Conservation (phyloP, 305 asterid species). For the Salvia sclarea region DNA sequence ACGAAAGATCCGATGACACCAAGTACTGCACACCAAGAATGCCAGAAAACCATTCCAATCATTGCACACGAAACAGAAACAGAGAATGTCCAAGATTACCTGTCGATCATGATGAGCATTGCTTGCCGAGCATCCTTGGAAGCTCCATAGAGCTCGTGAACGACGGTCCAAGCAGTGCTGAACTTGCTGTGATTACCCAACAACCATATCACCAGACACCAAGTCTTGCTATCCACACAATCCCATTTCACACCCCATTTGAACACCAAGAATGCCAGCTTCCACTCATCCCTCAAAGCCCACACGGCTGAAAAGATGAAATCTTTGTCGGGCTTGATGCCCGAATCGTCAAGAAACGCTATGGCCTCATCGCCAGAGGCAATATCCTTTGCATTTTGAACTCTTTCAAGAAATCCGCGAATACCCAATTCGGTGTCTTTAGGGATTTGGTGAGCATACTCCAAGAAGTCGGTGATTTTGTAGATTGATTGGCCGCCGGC, state of each 20-base stretch:
- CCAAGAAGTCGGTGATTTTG: constrained; percentile 41
- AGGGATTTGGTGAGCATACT: constrained; percentile 17
- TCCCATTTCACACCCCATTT: constrained; percentile 89
- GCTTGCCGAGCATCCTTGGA: constrained; percentile 64
- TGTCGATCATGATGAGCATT: constrained; percentile 79
- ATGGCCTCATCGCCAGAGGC: constrained; percentile 76
- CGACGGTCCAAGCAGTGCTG: constrained; percentile 85
- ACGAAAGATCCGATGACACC: too few relatives aligned
- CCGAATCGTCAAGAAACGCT: constrained; percentile 60
- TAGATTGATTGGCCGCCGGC: constrained; percentile 29
- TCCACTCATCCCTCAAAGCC: constrained; percentile 81
- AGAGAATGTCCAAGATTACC: constrained; percentile 40
- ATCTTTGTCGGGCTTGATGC: constrained; percentile 49
- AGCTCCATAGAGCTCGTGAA: constrained; percentile 53
- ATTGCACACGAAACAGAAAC: neutral
- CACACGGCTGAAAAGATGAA: constrained; percentile 60
- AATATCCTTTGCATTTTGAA: constrained; percentile 52
- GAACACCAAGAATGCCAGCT: constrained; percentile 69
- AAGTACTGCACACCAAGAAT: too few relatives aligned
- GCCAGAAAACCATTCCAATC: neutral
- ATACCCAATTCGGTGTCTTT: constrained; percentile 36
- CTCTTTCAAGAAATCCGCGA: constrained; percentile 45
- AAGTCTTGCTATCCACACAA: constrained; percentile 50
- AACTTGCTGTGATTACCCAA: constrained; percentile 81
- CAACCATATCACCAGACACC: constrained; percentile 85